Evolutionary conservation across 83 land plant genomes (phyloP), one percentile per base, ranked within the genome.

Genomic region (Picea mariana): DNA sequence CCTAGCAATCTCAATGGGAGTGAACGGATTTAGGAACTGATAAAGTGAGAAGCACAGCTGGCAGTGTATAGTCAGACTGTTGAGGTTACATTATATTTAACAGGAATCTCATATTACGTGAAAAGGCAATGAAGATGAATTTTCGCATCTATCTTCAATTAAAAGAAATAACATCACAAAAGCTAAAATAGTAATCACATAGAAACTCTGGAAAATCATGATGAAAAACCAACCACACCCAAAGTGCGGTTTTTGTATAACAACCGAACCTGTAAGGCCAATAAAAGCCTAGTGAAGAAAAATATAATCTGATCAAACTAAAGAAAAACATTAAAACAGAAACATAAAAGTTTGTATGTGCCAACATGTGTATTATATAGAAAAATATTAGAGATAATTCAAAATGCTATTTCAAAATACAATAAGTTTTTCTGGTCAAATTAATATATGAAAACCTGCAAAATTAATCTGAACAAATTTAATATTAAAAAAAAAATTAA

Each of bases 181-280:
- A 98, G 80, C 97, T 98, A 88, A 98, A 96, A 86, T 98, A 97
- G 88, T 94, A 95, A 66, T 96, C 97, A 82, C 99, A 96, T 4
- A 98, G 88, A 76, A 98, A 98, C 82, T 98, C 99, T 12, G 99
- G 98, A 81, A 98, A 98, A 87, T 98, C 99, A 78, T 98, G 99
- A 16, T 93, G 92, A 38, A 98, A 77, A 52, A 98, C 98, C 40
- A 98, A 89, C 75, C 95, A 87, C 82, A 96, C 97, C 69, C 98
- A 81, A 20, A 98, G 75, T 12, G 96, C 92, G 27, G n/a, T 98
- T 98, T 84, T 90, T 98, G 86, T 98, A 98, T 79, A 98, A 84
- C 87, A 94, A 91, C 27, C 90, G 94, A n/a, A 97, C 92, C 99
- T 95, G 87, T 73, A 79, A 82, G 67, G 62, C 69, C 24, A 58